phyloP scores from a whole-genome alignment of 495 filamentous ascomycete species.

The Lasiosphaeria miniovina region DNA sequence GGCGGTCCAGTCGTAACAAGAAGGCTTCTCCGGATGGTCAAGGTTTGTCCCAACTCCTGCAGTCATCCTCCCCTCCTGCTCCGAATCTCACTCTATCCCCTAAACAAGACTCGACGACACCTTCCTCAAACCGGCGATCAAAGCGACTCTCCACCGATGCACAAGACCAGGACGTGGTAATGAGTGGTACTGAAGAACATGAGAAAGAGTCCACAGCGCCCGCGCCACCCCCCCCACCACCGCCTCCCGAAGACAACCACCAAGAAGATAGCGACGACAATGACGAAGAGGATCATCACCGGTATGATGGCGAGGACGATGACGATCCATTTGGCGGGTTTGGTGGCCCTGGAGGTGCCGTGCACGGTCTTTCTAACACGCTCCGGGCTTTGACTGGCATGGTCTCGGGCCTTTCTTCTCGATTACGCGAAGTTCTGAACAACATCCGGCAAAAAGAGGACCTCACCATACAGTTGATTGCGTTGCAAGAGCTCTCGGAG shows the following conservation, averaged over 20 bases:
- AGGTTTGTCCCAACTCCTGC: constrained; percentile 16
- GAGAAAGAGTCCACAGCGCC: constrained; percentile 50
- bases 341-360: constrained; percentile 59
- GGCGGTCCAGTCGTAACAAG: constrained; percentile 66
- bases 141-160: constrained; percentile 55
- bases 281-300: constrained; percentile 48
- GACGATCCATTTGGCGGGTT: constrained; percentile 81
- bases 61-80: not conserved
- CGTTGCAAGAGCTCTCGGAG: constrained; percentile 90
- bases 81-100: constrained; percentile 18
- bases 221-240: constrained; percentile 39
- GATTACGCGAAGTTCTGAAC: constrained; percentile 77
- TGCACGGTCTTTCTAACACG: constrained; percentile 69
- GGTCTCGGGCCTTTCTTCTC: constrained; percentile 76
- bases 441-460: constrained; percentile 87
- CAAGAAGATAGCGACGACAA: constrained; percentile 50
- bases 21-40: constrained; percentile 46
- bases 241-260: constrained; percentile 47
- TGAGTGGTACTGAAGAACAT: constrained; percentile 60
- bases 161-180: constrained; percentile 48
- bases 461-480: constrained; percentile 83
- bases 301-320: constrained; percentile 48
- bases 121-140: constrained; percentile 45
- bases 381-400: constrained; percentile 85
- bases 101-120: constrained; percentile 22